Percentiles rank a stretch among this genome's conserved stretches.
Conservation (phyloP, 371 early-diverging fungal species). For the Blakeslea trispora region DNA sequence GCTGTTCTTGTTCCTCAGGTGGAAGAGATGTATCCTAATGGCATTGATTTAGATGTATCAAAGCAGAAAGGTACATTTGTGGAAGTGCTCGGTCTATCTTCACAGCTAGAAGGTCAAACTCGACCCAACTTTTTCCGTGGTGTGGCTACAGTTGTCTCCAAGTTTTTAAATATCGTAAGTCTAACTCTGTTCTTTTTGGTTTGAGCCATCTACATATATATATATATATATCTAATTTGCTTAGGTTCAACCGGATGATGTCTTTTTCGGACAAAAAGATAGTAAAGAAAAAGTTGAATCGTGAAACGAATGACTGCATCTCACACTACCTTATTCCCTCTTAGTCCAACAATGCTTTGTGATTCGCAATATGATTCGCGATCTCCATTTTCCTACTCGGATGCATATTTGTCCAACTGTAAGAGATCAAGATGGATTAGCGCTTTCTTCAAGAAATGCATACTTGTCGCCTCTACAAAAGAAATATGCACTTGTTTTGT, state of each 20-base stretch:
- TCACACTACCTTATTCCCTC: neutral
- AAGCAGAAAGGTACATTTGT: slow-evolving; percentile 91
- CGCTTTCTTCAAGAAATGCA: slow-evolving; percentile 88
- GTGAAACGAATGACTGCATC: too few species aligned
- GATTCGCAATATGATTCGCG: slow-evolving; percentile 75
- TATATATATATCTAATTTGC: neutral
- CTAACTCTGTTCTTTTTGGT: too few species aligned
- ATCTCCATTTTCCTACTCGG: slow-evolving; percentile 79
- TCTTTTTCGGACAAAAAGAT: slow-evolving; percentile 97
- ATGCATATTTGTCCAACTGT: slow-evolving; percentile 78
- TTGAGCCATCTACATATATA: too few species aligned
- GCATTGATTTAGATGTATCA: slow-evolving; percentile 75
- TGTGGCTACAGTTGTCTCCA: slow-evolving; percentile 94
- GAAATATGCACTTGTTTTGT: slow-evolving; percentile 74
- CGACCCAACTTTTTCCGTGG: slow-evolving; percentile 98
- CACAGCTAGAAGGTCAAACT: slow-evolving; percentile 89
- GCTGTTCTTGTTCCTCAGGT: slow-evolving; percentile 84
- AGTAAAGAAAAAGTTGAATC: too few species aligned
- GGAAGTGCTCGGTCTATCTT: slow-evolving; percentile 84
- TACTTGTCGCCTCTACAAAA: slow-evolving; percentile 81
- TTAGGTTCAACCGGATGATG: slow-evolving; percentile 74
- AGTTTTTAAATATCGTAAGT: slow-evolving; percentile 86
- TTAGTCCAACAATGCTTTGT: slow-evolving; percentile 92
- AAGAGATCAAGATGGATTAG: slow-evolving; percentile 87
- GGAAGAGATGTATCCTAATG: slow-evolving; percentile 91